Evolutionary conservation across 129 eudicot species (phyloP).

Genomic region (Deinandra increscens): DNA sequence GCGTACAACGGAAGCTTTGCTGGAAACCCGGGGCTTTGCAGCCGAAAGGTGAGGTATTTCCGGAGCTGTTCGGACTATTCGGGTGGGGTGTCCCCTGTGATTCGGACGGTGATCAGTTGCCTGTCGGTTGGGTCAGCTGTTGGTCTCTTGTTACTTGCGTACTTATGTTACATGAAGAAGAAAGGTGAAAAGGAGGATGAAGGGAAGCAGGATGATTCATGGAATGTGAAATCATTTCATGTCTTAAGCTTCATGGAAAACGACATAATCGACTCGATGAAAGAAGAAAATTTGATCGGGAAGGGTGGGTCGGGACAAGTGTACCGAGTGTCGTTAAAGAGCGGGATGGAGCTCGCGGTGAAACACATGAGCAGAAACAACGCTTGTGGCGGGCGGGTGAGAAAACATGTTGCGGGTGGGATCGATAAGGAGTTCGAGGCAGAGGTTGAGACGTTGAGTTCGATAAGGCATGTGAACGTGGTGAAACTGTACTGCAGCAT

Average conservation of each 20-base stretch:
- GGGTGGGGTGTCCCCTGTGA: constrained; percentile 22
- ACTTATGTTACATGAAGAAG: constrained; percentile 41
- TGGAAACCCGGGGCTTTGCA: constrained; percentile 77
- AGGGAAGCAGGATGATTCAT: constrained; percentile 49
- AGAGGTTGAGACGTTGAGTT: constrained; percentile 71
- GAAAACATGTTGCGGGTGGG: background rate
- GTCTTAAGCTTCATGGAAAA: constrained; percentile 70
- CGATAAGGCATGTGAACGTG: constrained; percentile 76
- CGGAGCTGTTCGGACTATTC: constrained; percentile 41
- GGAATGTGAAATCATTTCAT: constrained; percentile 87
- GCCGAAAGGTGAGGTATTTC: constrained; percentile 53
- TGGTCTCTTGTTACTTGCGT: constrained; percentile 41
- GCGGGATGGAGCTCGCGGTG: constrained; percentile 78
- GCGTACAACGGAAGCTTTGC: constrained; percentile 81
- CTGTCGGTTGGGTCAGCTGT: constrained; percentile 40
- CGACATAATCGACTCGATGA: constrained; percentile 77
- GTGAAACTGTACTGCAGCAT: constrained; percentile 77
- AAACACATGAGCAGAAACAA: constrained; percentile 69
- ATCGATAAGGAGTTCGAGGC: constrained; percentile 52
- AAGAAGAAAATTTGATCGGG: constrained; percentile 72
- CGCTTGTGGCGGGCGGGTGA: constrained; percentile 28
- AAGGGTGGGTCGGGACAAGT: constrained; percentile 91
- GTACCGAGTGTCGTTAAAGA: constrained; percentile 50
- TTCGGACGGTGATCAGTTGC: constrained; percentile 43
- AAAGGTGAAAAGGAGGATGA: constrained; percentile 29